Evolutionary conservation across 179 eudicot species (phyloP).

Genomic region (Camellia oleifera): DNA sequence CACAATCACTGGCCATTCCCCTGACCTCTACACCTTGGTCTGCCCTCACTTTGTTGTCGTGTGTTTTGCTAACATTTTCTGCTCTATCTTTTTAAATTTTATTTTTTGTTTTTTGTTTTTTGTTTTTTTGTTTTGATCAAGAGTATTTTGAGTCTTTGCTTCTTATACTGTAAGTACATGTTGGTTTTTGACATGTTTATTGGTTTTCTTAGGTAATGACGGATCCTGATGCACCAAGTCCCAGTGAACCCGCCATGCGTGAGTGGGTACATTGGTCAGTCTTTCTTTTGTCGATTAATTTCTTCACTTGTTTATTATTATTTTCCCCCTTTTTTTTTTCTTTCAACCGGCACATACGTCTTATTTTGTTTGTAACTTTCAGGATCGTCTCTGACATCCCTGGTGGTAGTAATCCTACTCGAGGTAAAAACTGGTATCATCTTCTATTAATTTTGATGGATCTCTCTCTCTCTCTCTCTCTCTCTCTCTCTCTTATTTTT

Average conservation of each 20-base stretch:
- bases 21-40: constrained; percentile 11
- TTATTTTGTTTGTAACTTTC: background rate
- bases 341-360: background rate
- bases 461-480: constrained; percentile 10
- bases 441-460: background rate
- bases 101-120: background rate
- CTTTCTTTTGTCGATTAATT: background rate
- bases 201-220: constrained; percentile 55
- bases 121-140: background rate
- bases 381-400: constrained; percentile 25
- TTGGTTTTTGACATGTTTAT: background rate
- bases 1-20: background rate
- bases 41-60: background rate
- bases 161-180: background rate
- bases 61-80: background rate
- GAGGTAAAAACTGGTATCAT: constrained; percentile 5
- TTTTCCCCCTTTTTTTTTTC: background rate
- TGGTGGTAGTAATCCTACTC: constrained; percentile 15
- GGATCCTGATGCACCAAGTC: constrained; percentile 82
- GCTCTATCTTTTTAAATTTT: background rate
- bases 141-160: background rate
- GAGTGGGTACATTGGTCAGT: constrained; percentile 74
- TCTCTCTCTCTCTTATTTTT: background rate
- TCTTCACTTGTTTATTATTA: background rate
- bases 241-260: constrained; percentile 67